Conservation (phyloP, 2,329 filamentous ascomycete genomes). For the Furcasterigmium sp. region DNA sequence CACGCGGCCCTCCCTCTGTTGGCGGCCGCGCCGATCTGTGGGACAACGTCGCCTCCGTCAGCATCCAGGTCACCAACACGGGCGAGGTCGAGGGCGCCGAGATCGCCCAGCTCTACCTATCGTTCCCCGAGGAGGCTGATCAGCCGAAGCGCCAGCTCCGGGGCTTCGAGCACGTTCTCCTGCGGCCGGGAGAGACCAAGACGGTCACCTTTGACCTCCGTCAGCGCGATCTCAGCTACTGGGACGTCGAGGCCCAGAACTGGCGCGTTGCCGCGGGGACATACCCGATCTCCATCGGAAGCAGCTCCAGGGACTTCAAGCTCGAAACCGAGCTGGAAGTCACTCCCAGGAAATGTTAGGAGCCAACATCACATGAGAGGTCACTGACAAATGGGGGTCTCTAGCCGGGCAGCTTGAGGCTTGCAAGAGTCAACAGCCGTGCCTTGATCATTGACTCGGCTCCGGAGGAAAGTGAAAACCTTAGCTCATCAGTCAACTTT, state of each 20-base stretch:
- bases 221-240: constrained; percentile 80
- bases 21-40: constrained; percentile 63
- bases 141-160: constrained; percentile 62
- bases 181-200: constrained; percentile 62
- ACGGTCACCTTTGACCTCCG: constrained; percentile 68
- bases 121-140: constrained; percentile 73
- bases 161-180: constrained; percentile 72
- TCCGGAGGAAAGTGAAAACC: too few species aligned
- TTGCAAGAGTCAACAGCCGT: too few species aligned
- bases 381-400: too few species aligned
- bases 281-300: too few species aligned
- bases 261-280: too few species aligned
- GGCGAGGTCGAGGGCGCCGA: constrained; percentile 62
- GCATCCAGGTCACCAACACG: constrained; percentile 66
- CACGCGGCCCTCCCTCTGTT: constrained; percentile 57
- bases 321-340: too few species aligned
- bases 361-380: too few species aligned
- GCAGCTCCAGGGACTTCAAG: too few species aligned
- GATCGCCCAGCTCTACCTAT: constrained; percentile 73
- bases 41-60: constrained; percentile 63
- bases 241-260: constrained; percentile 75
- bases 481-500: too few species aligned
- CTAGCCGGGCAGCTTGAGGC: too few species aligned
- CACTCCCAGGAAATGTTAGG: too few species aligned
- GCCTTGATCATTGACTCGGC: too few species aligned